phyloP scores from a whole-genome alignment of 441 rosid species.

The Pelargonium cotyledonis region DNA sequence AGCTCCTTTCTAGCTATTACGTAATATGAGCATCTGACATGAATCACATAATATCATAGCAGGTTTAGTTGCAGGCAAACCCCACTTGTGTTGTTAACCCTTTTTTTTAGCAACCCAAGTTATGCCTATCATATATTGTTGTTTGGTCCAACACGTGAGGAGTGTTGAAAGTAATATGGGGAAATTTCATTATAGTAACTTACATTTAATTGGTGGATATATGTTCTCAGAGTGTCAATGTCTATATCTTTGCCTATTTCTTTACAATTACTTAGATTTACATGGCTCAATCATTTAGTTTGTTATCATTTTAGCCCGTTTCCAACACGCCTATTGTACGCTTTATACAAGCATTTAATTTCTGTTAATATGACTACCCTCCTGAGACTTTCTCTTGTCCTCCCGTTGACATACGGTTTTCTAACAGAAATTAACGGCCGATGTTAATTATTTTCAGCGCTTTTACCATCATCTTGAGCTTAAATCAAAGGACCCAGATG shows the following conservation, averaged over 20 bases:
- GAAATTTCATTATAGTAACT: too few relatives aligned
- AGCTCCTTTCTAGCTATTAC: too few relatives aligned
- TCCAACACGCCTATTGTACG: neutral
- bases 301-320: neutral
- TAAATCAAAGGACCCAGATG: slow-evolving; percentile 65
- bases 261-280: neutral
- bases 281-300: neutral
- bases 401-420: neutral
- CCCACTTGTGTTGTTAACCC: too few relatives aligned
- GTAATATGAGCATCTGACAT: too few relatives aligned
- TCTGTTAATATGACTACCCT: neutral
- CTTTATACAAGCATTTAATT: neutral
- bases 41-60: too few relatives aligned
- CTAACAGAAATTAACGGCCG: slow-evolving; percentile 20
- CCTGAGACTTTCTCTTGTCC: neutral
- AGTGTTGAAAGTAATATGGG: too few relatives aligned
- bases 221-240: neutral
- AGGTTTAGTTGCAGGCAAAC: too few relatives aligned
- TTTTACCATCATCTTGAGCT: slow-evolving; percentile 68
- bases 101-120: too few relatives aligned
- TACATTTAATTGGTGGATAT: too few relatives aligned
- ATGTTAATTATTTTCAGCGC: slow-evolving; percentile 43
- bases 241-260: too few relatives aligned
- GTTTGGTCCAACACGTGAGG: too few relatives aligned
- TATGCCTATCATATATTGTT: too few relatives aligned